phyloP scores from a whole-genome alignment of 768 basidiomycete species.

The Boletus bicolor region DNA sequence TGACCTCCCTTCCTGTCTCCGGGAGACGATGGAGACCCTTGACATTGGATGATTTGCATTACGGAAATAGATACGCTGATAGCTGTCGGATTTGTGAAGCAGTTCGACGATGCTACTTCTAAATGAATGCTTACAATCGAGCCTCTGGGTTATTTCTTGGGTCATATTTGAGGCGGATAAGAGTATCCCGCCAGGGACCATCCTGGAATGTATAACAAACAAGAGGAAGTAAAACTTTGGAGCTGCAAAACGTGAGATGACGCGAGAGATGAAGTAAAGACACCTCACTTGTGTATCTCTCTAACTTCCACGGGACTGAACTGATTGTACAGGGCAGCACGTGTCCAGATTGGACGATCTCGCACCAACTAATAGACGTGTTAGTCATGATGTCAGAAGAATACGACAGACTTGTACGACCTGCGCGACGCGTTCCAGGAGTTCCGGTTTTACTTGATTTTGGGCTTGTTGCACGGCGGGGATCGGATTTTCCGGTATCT shows the following conservation, averaged over 20 bases:
- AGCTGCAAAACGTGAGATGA: conserved; percentile 43
- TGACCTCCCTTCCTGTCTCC: conserved; percentile 49
- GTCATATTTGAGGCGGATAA: conserved; percentile 86
- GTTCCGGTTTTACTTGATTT: conserved; percentile 48
- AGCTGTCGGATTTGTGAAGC: conserved; percentile 49
- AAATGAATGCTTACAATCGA: conserved; percentile 58
- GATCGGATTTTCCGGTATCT: conserved; percentile 69
- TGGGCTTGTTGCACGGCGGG: conserved; percentile 59
- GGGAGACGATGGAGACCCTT: conserved; percentile 70
- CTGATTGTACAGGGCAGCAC: conserved; percentile 82
- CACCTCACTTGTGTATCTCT: conserved; percentile 69
- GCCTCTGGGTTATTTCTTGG: conserved; percentile 72
- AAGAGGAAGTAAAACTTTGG: conserved; percentile 75
- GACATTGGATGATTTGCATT: conserved; percentile 80
- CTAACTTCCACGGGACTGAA: conserved; percentile 64
- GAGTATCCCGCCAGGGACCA: conserved; percentile 90
- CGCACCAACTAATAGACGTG: conserved; percentile 55
- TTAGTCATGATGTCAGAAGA: conserved; percentile 9
- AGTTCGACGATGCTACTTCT: neutral
- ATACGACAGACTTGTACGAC: conserved; percentile 30
- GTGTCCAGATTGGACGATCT: conserved; percentile 84
- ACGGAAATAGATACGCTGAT: conserved; percentile 88
- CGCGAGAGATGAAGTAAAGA: neutral
- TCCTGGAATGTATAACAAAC: conserved; percentile 89
- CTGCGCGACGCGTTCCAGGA: conserved; percentile 54